A percentile compares a stretch with the other conserved stretches of the same genome.
phyloP scores from a whole-genome alignment of 1,284 basidiomycete genomes.

The Austroboletus niveus region DNA sequence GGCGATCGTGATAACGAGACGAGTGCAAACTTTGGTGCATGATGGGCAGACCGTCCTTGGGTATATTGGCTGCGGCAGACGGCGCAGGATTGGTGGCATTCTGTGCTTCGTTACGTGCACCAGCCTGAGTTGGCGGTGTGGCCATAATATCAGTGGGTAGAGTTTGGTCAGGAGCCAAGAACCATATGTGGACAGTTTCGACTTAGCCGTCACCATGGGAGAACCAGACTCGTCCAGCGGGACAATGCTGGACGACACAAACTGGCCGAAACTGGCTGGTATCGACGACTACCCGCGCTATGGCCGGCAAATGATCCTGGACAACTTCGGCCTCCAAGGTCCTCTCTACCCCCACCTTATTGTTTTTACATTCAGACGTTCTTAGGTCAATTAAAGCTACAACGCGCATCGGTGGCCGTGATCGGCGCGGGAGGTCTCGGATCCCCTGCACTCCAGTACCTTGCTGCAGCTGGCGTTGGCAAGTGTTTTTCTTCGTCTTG shows the following conservation, averaged over 20 bases:
- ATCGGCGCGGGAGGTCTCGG: constrained; percentile 96
- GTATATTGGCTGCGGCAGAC: constrained; percentile 16
- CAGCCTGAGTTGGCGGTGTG: not conserved
- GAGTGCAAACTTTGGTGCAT: constrained; percentile 33
- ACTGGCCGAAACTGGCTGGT: constrained; percentile 34
- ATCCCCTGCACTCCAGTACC: constrained; percentile 93
- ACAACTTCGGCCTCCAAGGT: constrained; percentile 86
- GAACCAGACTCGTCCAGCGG: constrained; percentile 1
- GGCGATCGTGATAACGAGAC: not conserved
- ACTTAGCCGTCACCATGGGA: not conserved
- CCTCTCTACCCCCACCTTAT: constrained; percentile 1
- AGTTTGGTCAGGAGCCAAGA: not conserved
- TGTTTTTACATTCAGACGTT: constrained; percentile 1
- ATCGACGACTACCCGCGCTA: constrained; percentile 85
- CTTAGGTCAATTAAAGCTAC: constrained; percentile 82
- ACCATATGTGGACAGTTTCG: too few relatives aligned
- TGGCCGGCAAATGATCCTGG: constrained; percentile 96
- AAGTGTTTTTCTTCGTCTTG: constrained; percentile 22
- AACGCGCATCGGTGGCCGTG: constrained; percentile 75
- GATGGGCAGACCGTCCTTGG: constrained; percentile 37
- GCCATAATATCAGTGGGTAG: constrained; percentile 11
- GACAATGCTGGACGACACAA: constrained; percentile 8
- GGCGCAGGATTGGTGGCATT: constrained; percentile 14
- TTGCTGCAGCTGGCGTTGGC: constrained; percentile 92
- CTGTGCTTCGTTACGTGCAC: constrained; percentile 14